A percentile compares a stretch with the other conserved stretches of the same genome.
Evolutionary conservation across 495 filamentous ascomycete species (phyloP).

Genomic region (Tuber microsphaerosporum): DNA sequence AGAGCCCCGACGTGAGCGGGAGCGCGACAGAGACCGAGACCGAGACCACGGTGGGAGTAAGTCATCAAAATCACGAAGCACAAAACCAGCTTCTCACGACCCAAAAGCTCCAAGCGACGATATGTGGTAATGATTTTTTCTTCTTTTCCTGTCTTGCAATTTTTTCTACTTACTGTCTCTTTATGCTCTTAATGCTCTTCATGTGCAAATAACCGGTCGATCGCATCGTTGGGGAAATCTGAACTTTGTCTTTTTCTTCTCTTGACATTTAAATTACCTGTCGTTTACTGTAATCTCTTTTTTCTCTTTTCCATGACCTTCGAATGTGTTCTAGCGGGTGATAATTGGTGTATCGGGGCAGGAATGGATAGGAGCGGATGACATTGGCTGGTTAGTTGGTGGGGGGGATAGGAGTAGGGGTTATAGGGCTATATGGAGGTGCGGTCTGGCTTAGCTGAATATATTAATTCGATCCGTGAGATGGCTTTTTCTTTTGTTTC

Average conservation of each 20-base stretch:
- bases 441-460: neutral
- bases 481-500: neutral
- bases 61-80: conserved; percentile 8
- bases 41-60: conserved; percentile 13
- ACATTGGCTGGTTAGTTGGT: neutral
- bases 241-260: neutral
- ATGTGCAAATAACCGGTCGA: neutral
- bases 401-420: neutral
- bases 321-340: neutral
- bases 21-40: conserved; percentile 11
- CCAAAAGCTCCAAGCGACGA: conserved; percentile 21
- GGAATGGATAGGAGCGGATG: neutral
- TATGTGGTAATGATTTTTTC: conserved; percentile 27
- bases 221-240: neutral
- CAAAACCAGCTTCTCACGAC: conserved; percentile 5
- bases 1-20: conserved; percentile 11
- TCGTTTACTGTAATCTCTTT: conserved; percentile 7
- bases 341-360: neutral
- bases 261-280: conserved; percentile 8
- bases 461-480: conserved; percentile 1
- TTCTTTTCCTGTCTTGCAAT: neutral
- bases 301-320: conserved; percentile 8
- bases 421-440: neutral
- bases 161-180: neutral
- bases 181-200: neutral